A percentile compares a stretch with the other conserved stretches of the same genome.
Evolutionary conservation across 23 red algal genomes (phyloP).

Genomic region (Gracilaria domingensis): DNA sequence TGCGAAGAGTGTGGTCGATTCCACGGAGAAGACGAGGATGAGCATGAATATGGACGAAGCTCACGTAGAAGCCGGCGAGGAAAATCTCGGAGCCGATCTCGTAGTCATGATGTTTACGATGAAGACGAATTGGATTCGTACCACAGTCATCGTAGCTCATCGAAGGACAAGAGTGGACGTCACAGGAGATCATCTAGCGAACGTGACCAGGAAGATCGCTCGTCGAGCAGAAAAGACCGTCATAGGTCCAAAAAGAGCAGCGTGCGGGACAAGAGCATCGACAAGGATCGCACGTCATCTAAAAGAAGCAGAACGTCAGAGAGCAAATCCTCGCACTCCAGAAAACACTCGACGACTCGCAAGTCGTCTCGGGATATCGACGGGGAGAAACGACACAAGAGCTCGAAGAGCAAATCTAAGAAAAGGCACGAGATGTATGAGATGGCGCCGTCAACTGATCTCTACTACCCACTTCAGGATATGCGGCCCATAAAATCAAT

Average conservation of each 20-base stretch:
- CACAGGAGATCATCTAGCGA: slow-evolving; percentile 11
- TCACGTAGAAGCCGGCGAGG: slow-evolving; percentile 3
- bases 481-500: slow-evolving; percentile 26
- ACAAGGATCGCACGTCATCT: slow-evolving; percentile 43
- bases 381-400: slow-evolving; percentile 30
- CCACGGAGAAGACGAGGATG: not conserved
- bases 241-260: not conserved
- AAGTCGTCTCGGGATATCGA: slow-evolving; percentile 23
- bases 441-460: not conserved
- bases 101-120: slow-evolving; percentile 7
- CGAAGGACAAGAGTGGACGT: not conserved
- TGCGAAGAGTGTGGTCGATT: slow-evolving; percentile 33
- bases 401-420: slow-evolving; percentile 32
- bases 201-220: not conserved
- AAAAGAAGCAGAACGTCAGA: slow-evolving; percentile 37
- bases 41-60: not conserved
- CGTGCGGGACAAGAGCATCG: slow-evolving; percentile 19
- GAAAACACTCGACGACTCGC: not conserved
- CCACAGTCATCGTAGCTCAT: slow-evolving; percentile 9
- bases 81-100: slow-evolving; percentile 21
- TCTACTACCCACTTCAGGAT: slow-evolving; percentile 11
- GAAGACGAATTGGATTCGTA: slow-evolving; percentile 28
- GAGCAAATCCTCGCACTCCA: slow-evolving; percentile 41
- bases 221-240: not conserved
- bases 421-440: not conserved